A percentile compares a stretch with the other conserved stretches of the same genome.
Conservation (phyloP, 2,329 filamentous ascomycete species). For the Nemania sp. region DNA sequence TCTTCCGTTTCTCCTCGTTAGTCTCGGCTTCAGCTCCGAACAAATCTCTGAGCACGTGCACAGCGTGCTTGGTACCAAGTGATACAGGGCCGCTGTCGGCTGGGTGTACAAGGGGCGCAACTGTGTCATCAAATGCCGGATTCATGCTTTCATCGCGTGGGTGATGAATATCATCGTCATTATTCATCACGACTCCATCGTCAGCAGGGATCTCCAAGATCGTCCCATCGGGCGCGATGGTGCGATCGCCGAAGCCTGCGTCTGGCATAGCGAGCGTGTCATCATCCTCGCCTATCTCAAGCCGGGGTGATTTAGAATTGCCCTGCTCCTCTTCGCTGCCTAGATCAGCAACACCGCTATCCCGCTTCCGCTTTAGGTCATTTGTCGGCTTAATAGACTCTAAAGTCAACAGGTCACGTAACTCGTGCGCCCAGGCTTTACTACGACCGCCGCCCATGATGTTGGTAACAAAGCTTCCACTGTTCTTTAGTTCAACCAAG, state of each 20-base stretch:
- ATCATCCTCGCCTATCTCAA: constrained; percentile 76
- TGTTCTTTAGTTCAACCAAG: constrained; percentile 91
- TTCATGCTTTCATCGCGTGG: constrained; percentile 59
- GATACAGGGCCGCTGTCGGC: constrained; percentile 89
- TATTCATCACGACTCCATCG: constrained; percentile 56
- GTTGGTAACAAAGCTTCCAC: constrained; percentile 87
- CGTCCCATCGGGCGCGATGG: constrained; percentile 69
- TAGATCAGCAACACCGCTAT: constrained; percentile 85
- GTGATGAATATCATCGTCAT: constrained; percentile 61
- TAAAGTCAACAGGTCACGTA: constrained; percentile 90
- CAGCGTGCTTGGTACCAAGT: constrained; percentile 92
- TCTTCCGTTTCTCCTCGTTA: constrained; percentile 78
- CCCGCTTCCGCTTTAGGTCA: constrained; percentile 93
- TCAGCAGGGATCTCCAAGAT: constrained; percentile 74
- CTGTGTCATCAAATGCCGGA: constrained; percentile 83
- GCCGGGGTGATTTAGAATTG: constrained; percentile 75
- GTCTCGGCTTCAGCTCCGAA: constrained; percentile 81
- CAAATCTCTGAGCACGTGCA: constrained; percentile 90
- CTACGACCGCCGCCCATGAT: constrained; percentile 85
- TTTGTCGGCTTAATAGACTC: constrained; percentile 80
- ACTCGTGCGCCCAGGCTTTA: constrained; percentile 88
- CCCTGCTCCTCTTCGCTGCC: constrained; percentile 74
- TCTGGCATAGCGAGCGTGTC: constrained; percentile 62
- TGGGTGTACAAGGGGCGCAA: constrained; percentile 79
- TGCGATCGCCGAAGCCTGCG: constrained; percentile 65